These are phyloP conservation scores for Lagenidium sp. DNA, from an alignment of 352 stramenopile species.

Conservation along the genomic window DNA sequence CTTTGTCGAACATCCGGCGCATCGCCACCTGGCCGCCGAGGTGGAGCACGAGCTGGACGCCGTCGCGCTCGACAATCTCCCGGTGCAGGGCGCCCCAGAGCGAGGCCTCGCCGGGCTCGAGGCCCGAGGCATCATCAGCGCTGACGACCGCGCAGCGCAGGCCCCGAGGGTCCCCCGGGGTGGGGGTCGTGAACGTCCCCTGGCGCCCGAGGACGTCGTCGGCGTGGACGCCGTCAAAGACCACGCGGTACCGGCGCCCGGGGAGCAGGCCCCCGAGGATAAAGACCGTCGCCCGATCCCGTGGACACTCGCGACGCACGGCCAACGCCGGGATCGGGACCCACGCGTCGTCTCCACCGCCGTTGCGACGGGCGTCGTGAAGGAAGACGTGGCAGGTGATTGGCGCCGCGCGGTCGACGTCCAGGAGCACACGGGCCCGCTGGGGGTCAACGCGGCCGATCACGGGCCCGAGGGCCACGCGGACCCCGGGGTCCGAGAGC, in stretches of 20 bases:
- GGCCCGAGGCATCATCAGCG: constrained; percentile 33
- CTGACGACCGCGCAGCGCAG: constrained; percentile 29
- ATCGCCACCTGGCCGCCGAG: constrained; percentile 23
- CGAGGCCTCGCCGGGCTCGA: constrained; percentile 31
- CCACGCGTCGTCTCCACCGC: constrained; percentile 25
- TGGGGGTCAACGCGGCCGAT: constrained; percentile 49
- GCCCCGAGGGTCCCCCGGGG: constrained; percentile 14
- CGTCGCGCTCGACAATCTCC: constrained; percentile 48
- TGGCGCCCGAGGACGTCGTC: constrained; percentile 80
- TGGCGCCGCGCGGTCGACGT: not conserved
- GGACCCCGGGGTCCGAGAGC: not conserved
- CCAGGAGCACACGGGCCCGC: constrained; percentile 48
- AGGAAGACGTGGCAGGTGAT: constrained; percentile 48
- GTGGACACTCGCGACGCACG: constrained; percentile 63
- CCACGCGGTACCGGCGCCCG: constrained; percentile 48
- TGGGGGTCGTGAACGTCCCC: constrained; percentile 40
- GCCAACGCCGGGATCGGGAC: constrained; percentile 55
- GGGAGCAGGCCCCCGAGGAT: constrained; percentile 69
- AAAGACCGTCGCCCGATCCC: constrained; percentile 76
- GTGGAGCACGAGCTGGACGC: constrained; percentile 59
- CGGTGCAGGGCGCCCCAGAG: constrained; percentile 29
- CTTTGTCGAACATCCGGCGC: constrained; percentile 60
- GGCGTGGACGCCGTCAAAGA: constrained; percentile 83
- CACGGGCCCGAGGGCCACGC: not conserved
- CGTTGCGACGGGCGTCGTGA: constrained; percentile 12